Percentiles rank a stretch among this genome's conserved stretches.
These are phyloP conservation scores for Xylariaceae sp. DNA, from an alignment of 2,329 filamentous ascomycete genomes.

Conservation along the genomic window DNA sequence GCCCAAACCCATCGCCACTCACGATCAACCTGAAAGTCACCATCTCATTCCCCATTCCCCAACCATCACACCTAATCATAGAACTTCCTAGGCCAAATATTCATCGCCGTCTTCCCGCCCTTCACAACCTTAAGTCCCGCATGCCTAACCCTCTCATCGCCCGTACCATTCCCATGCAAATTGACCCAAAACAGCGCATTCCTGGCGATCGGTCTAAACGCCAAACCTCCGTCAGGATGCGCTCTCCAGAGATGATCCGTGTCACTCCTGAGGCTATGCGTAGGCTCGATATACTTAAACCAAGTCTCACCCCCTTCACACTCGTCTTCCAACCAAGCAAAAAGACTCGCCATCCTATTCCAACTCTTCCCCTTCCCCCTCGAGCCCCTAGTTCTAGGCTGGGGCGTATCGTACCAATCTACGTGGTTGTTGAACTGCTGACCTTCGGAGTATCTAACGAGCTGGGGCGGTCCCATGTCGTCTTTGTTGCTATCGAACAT, in stretches of 20 bases:
- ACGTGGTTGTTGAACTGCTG: slow-evolving; percentile 39
- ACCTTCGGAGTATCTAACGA: slow-evolving; percentile 38
- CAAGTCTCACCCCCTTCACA: slow-evolving; percentile 41
- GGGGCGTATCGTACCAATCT: slow-evolving; percentile 37
- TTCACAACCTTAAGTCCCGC: slow-evolving; percentile 38
- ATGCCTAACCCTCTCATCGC: slow-evolving; percentile 38
- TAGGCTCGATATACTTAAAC: slow-evolving; percentile 33
- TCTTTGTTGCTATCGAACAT: slow-evolving; percentile 36
- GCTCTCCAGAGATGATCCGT: slow-evolving; percentile 30
- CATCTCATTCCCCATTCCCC: too few relatives aligned
- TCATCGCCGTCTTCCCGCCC: slow-evolving; percentile 44
- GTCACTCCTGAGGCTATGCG: slow-evolving; percentile 10
- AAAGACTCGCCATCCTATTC: slow-evolving; percentile 41
- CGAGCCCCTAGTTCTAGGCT: slow-evolving; percentile 19
- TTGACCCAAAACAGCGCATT: slow-evolving; percentile 47
- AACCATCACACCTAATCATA: slow-evolving; percentile 10
- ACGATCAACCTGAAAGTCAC: too few relatives aligned
- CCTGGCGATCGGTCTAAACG: slow-evolving; percentile 38
- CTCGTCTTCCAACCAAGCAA: slow-evolving; percentile 38
- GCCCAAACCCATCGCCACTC: too few relatives aligned
- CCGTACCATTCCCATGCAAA: slow-evolving; percentile 39
- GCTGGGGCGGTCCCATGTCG: slow-evolving; percentile 40
- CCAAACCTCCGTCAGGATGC: slow-evolving; percentile 38
- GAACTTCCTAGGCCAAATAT: slow-evolving; percentile 40
- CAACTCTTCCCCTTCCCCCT: slow-evolving; percentile 20